These are phyloP conservation scores for Ogataea pignaliae DNA, from an alignment of 805 yeast species.

Conservation along the genomic window DNA sequence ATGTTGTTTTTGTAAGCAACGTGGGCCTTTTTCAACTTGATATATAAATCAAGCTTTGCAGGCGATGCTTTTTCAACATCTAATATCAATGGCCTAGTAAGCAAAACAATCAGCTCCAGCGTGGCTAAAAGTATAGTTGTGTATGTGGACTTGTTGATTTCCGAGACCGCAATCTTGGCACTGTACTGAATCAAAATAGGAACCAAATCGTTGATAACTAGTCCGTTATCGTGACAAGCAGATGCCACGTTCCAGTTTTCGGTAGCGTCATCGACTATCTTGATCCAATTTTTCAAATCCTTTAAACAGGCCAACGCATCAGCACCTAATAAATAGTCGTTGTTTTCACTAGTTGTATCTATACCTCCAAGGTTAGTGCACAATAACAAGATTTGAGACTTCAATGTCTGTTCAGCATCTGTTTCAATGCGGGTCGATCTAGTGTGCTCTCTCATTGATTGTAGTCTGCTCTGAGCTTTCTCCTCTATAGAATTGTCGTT, in stretches of 20 bases:
- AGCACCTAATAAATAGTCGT: constrained; percentile 70
- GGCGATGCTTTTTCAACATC: constrained; percentile 50
- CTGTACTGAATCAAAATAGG: constrained; percentile 72
- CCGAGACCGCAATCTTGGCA: constrained; percentile 18
- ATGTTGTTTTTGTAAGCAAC: constrained; percentile 65
- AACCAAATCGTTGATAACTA: constrained; percentile 67
- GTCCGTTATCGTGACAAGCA: constrained; percentile 77
- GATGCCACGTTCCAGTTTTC: constrained; percentile 76
- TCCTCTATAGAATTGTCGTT: background rate
- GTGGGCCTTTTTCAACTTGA: constrained; percentile 64
- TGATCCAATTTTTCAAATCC: constrained; percentile 86
- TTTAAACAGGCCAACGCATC: constrained; percentile 84
- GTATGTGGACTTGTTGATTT: constrained; percentile 33
- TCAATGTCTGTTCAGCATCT: constrained; percentile 36
- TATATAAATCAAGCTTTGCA: constrained; percentile 53
- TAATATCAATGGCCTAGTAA: constrained; percentile 84
- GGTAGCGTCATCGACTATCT: constrained; percentile 70
- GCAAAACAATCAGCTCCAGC: constrained; percentile 72
- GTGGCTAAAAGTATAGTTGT: constrained; percentile 68
- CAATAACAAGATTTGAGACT: constrained; percentile 73
- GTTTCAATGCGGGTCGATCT: constrained; percentile 4
- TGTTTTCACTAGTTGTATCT: constrained; percentile 51
- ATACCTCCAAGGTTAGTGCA: constrained; percentile 91
- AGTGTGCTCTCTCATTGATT: constrained; percentile 2
- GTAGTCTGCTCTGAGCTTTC: constrained; percentile 4